phyloP scores from a whole-genome alignment of 1,284 basidiomycete species.

The Irpex sp. region DNA sequence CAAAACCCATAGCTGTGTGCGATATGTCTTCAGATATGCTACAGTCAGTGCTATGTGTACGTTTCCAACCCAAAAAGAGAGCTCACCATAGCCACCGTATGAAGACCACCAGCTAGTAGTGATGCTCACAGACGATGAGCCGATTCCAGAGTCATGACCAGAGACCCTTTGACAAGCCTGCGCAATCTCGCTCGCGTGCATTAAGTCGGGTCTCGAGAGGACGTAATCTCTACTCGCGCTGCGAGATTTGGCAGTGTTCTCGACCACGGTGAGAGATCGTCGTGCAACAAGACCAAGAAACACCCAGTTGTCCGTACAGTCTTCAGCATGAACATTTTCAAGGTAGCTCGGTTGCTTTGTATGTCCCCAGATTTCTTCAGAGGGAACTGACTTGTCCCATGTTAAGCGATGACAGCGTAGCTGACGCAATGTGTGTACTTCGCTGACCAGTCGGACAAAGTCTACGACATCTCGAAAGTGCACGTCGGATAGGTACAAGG shows the following conservation, averaged over 20 bases:
- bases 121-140: background rate
- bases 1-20: background rate
- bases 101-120: background rate
- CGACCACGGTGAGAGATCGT: background rate
- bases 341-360: background rate
- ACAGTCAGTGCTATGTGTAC: background rate
- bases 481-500: background rate
- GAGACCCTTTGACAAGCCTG: background rate
- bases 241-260: background rate
- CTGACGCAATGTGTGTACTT: background rate
- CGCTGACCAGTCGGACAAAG: background rate
- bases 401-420: background rate
- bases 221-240: background rate
- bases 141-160: background rate
- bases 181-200: background rate
- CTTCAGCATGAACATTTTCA: background rate
- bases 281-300: background rate
- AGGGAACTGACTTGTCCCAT: background rate
- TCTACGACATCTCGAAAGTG: background rate
- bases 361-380: background rate
- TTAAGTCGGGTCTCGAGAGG: background rate
- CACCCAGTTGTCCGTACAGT: background rate
- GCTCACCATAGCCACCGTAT: background rate
- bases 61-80: background rate
- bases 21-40: background rate